Percentiles rank a stretch among this genome's conserved stretches.
These are phyloP conservation scores for Hevea brasiliensis DNA, from an alignment of 345 rosid genomes.

Conservation along the genomic window DNA sequence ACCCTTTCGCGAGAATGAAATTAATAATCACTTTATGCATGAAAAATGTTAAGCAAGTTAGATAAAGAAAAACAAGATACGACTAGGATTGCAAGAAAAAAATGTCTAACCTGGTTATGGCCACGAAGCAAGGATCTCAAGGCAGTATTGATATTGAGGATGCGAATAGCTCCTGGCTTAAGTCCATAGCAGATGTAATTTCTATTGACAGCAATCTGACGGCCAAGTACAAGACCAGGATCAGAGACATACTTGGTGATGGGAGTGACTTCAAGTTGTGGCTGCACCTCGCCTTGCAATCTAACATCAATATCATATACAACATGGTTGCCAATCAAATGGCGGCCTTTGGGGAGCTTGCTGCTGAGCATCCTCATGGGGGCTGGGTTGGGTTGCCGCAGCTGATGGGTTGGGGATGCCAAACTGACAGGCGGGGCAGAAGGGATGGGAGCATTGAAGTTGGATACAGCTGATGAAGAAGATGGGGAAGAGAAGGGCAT, in stretches of 20 bases:
- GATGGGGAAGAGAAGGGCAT: conserved; percentile 21
- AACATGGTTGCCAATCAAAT: conserved; percentile 50
- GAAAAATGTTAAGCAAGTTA: neutral
- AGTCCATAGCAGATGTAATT: conserved; percentile 81
- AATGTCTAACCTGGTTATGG: conserved; percentile 62
- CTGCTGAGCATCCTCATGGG: conserved; percentile 44
- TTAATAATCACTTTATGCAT: neutral
- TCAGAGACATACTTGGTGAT: conserved; percentile 87
- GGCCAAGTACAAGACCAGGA: conserved; percentile 74
- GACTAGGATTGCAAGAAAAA: neutral
- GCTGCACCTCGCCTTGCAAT: conserved; percentile 65
- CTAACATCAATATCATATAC: conserved; percentile 66
- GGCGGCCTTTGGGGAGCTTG: conserved; percentile 61
- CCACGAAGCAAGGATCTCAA: conserved; percentile 77
- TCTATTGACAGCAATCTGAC: conserved; percentile 81
- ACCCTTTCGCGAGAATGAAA: neutral
- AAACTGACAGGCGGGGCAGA: conserved; percentile 32
- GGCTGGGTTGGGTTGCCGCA: conserved; percentile 32
- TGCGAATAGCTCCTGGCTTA: conserved; percentile 77
- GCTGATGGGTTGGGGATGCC: conserved; percentile 30
- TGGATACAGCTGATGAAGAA: conserved; percentile 21
- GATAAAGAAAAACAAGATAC: neutral
- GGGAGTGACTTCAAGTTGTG: conserved; percentile 89
- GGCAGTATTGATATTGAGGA: conserved; percentile 82
- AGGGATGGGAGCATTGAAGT: conserved; percentile 20